Conservation (phyloP, 495 filamentous ascomycete genomes). For the Penicillium tannophilum region DNA sequence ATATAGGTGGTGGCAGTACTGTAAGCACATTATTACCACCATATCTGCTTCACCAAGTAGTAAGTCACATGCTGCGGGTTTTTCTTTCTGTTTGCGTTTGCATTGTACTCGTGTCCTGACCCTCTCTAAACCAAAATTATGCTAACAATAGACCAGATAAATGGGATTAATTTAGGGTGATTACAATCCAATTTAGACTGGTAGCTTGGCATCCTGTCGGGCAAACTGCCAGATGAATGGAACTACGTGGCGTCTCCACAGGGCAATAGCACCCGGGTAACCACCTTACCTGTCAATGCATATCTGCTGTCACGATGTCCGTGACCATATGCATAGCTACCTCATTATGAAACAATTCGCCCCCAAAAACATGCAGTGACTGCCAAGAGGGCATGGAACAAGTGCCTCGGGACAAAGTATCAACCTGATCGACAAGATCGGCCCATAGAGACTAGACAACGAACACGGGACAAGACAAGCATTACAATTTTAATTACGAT, state of each 20-base stretch:
- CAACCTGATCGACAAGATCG: slow-evolving; percentile 3
- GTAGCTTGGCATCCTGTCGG: background rate
- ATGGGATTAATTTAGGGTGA: too few species aligned
- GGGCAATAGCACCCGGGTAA: background rate
- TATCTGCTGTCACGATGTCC: background rate
- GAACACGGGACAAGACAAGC: background rate
- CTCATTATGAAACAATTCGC: slow-evolving; percentile 3
- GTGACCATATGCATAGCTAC: too few species aligned
- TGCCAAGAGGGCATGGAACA: background rate
- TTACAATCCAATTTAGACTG: too few species aligned
- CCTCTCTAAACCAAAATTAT: too few species aligned
- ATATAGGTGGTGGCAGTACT: too few species aligned
- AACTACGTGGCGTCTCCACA: background rate
- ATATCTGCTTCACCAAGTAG: too few species aligned
- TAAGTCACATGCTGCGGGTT: too few species aligned
- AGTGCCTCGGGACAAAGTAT: background rate
- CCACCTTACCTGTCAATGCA: background rate
- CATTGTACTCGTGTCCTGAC: too few species aligned
- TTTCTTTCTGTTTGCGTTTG: too few species aligned
- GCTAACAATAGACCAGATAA: too few species aligned
- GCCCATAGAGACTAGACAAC: background rate
- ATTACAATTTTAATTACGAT: background rate
- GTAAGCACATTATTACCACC: too few species aligned
- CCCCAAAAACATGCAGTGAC: background rate
- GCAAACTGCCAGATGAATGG: background rate